Evolutionary conservation across 2,329 filamentous ascomycete genomes (phyloP).

Genomic region (Curvularia verruculosa): DNA sequence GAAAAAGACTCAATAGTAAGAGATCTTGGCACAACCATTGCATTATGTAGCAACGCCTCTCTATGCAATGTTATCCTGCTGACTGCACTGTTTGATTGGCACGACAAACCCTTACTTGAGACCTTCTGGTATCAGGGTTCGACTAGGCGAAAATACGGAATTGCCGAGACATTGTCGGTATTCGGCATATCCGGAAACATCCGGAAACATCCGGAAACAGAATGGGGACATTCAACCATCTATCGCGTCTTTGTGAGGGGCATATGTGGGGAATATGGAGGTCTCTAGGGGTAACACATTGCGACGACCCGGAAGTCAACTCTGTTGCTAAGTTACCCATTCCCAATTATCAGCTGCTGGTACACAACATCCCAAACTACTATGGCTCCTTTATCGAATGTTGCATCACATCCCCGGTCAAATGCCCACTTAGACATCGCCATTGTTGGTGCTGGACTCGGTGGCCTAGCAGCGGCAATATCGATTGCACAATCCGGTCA

Average conservation of each 20-base stretch:
- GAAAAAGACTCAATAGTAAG: too few species aligned
- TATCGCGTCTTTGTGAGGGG: neutral
- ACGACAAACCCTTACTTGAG: too few species aligned
- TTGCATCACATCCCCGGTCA: neutral
- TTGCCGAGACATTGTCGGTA: neutral
- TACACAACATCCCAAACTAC: neutral
- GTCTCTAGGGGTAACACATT: neutral
- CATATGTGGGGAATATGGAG: neutral
- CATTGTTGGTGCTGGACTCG: slow-evolving; percentile 12
- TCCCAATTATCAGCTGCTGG: neutral
- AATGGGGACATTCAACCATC: too few species aligned
- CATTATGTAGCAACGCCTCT: too few species aligned
- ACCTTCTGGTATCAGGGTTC: too few species aligned
- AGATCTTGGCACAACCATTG: too few species aligned
- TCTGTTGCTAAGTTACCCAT: too few species aligned
- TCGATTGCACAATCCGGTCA: slow-evolving; percentile 22
- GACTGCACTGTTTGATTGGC: too few species aligned
- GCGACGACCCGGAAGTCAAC: neutral
- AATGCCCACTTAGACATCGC: slow-evolving; percentile 1
- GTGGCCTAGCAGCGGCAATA: slow-evolving; percentile 14
- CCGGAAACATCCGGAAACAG: neutral
- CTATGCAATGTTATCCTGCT: too few species aligned
- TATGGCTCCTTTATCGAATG: neutral
- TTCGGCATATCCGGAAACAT: neutral
- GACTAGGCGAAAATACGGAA: too few species aligned